These are phyloP conservation scores for Paralagenidium karlingii DNA, from an alignment of 352 stramenopile species.

Conservation along the genomic window DNA sequence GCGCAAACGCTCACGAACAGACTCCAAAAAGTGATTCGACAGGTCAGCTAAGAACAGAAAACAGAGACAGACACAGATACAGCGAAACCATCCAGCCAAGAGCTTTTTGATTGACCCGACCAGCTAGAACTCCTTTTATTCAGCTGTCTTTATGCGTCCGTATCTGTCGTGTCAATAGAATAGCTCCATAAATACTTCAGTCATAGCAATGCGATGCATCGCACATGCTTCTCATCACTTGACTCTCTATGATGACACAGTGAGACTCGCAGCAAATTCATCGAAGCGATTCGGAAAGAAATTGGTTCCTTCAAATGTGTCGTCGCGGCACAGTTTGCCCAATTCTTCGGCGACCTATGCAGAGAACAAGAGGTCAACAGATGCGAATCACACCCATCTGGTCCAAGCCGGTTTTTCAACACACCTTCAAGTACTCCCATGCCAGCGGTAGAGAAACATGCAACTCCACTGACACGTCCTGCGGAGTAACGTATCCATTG, in stretches of 20 bases:
- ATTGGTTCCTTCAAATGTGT: conserved; percentile 89
- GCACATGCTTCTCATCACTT: neutral
- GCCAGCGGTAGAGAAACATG: conserved; percentile 92
- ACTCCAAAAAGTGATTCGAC: neutral
- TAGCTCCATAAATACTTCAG: neutral
- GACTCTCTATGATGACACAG: conserved; percentile 1
- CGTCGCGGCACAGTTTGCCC: conserved; percentile 91
- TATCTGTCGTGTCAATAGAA: neutral
- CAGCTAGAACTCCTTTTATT: neutral
- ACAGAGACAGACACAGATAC: neutral
- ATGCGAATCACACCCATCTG: neutral
- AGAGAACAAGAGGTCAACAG: conserved; percentile 3
- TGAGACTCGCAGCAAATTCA: conserved; percentile 25
- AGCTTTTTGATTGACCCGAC: too few species aligned
- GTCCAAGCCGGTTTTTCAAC: neutral
- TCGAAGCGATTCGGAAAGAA: conserved; percentile 93
- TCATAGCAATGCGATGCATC: neutral
- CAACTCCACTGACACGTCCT: conserved; percentile 85
- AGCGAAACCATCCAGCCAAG: too few species aligned
- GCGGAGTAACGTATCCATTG: conserved; percentile 75
- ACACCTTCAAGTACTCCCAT: conserved; percentile 90
- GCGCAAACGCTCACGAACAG: neutral
- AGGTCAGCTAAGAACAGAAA: neutral
- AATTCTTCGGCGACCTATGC: conserved; percentile 84
- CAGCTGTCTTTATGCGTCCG: neutral